Base-by-base conservation (phyloP, 495 filamentous ascomycete species). In the Symbiotaphrina buchneri region DNA sequence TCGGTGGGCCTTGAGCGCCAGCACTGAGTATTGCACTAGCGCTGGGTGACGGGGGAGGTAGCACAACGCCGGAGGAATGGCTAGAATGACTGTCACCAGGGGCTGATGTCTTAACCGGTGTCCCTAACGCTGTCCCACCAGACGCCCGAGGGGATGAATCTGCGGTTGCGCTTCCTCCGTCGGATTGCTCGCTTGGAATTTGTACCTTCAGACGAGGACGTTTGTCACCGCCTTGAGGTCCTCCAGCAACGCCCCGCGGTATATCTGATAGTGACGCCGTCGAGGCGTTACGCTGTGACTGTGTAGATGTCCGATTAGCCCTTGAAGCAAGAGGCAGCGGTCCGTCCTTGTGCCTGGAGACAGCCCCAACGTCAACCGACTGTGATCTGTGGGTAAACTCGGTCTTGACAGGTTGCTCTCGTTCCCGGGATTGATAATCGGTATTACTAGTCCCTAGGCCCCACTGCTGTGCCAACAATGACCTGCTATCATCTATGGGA, bases 21-120 rank as follows among this genome's bases (percentile, higher is more conserved):
- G 87, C 87, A 33, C 80, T 91, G 28, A 92, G 56, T 18, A 95
- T 62, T 2, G 79, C 67, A 10, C 78, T 77, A 6, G 79, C 75
- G 11, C 75, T 84, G 0, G 87, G 87, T 3, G 87, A 94, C 5
- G 87, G 90, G 10, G 87, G 87, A 5, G 90, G 90, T 14, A 95
- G 65, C 2, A 93, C 78, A 8, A 84, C 70, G 24, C 72, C 67
- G 5, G 66, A 58, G 20, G 54, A 53, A 27, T 61, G 59, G 37
- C 67, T 65, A 20, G 61, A 58, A 16, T 77, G 73, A 2, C 56
- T 54, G 37, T 45, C 56, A 4, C 52, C 52, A 41, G 60, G 60
- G 5, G 55, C 54, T 11, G 58, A 58, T 18, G 59, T 70, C 41
- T 60, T 60, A 6, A 54, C 54, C n/a, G 58, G 59, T 17, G 59